Conservation (phyloP, 2,329 filamentous ascomycete species). For the Beauveria bassiana region DNA sequence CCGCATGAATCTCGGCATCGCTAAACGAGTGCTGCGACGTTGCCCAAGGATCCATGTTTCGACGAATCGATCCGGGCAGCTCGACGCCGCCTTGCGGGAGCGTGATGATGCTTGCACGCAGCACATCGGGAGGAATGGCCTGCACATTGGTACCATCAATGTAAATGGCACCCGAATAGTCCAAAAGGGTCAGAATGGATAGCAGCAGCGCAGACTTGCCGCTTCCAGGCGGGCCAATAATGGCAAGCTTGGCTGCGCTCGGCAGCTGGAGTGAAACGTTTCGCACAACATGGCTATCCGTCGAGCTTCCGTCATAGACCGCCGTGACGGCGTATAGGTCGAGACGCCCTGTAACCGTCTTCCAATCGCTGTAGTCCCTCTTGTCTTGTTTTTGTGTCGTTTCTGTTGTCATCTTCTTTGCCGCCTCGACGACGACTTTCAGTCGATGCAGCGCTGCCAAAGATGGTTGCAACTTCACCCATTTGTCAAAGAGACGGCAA, state of each 20-base stretch:
- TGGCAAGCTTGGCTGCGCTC: slow-evolving; percentile 21
- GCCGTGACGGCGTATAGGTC: neutral
- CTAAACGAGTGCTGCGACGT: neutral
- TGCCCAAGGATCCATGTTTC: slow-evolving; percentile 14
- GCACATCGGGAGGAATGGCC: slow-evolving; percentile 12
- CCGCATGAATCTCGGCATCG: neutral
- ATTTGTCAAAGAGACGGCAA: slow-evolving; percentile 21
- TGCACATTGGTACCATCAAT: slow-evolving; percentile 15
- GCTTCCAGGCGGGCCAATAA: slow-evolving; percentile 28
- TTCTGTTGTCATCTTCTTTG: neutral
- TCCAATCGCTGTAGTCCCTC: neutral
- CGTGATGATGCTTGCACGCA: slow-evolving; percentile 15
- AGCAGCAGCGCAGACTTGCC: slow-evolving; percentile 19
- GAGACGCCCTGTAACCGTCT: neutral
- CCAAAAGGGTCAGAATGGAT: slow-evolving; percentile 13
- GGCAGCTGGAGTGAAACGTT: slow-evolving; percentile 21
- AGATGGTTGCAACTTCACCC: slow-evolving; percentile 11
- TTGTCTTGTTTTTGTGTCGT: neutral
- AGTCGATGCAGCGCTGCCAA: neutral
- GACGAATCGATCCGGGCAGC: slow-evolving; percentile 13
- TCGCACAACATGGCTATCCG: slow-evolving; percentile 15
- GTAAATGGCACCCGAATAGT: slow-evolving; percentile 11
- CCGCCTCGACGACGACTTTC: neutral
- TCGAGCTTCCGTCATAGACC: neutral
- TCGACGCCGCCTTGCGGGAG: slow-evolving; percentile 16